phyloP scores from a whole-genome alignment of 2,329 filamentous ascomycete species.

The Fonsecaea multimorphosa region DNA sequence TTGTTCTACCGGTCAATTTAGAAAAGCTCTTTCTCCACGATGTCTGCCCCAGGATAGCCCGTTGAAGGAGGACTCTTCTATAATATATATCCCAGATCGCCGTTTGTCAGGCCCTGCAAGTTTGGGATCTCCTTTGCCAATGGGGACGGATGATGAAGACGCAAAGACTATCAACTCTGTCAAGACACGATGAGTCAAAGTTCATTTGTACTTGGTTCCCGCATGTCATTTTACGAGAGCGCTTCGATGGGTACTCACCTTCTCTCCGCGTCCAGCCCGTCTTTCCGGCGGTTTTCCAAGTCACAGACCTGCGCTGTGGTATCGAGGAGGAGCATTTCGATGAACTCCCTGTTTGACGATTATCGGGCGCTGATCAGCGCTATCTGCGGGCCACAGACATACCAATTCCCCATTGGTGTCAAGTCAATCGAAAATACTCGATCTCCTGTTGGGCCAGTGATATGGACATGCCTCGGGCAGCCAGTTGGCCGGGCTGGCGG shows the following conservation, averaged over 20 bases:
- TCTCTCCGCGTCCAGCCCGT: neutral
- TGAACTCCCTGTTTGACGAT: neutral
- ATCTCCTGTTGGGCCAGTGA: constrained; percentile 6
- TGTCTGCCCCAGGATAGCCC: too few species aligned
- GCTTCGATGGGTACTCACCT: neutral
- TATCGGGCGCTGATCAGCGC: neutral
- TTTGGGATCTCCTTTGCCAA: neutral
- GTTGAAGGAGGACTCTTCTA: too few species aligned
- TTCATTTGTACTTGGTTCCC: neutral
- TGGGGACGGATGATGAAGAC: neutral
- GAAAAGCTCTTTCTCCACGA: neutral
- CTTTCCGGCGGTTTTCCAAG: neutral
- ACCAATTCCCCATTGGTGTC: too few species aligned
- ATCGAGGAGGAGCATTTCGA: neutral
- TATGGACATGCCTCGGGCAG: neutral
- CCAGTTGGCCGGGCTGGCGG: neutral
- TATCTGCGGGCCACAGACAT: too few species aligned
- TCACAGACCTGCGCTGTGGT: neutral
- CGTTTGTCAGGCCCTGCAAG: neutral
- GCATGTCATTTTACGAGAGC: neutral
- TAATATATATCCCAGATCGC: neutral
- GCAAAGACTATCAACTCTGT: neutral
- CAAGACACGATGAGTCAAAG: neutral
- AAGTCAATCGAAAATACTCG: too few species aligned
- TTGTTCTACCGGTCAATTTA: neutral